A percentile compares a stretch with the other conserved stretches of the same genome.
Evolutionary conservation across 164 flowering plant species (phyloP).

Genomic region (Taxillus chinensis): DNA sequence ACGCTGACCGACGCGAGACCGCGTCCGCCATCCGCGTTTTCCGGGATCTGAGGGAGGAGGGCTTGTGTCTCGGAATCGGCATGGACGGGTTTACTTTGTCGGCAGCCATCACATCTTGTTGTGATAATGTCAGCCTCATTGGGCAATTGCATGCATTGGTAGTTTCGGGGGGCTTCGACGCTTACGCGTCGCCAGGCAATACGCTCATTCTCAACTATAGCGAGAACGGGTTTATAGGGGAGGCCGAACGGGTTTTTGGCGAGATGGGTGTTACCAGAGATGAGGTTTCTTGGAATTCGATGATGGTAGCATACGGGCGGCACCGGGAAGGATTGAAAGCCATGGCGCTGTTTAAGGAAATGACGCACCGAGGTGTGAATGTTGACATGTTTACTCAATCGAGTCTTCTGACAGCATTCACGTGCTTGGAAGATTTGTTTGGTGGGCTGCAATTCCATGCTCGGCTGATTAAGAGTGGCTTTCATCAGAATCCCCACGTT

Average conservation of each 20-base stretch:
- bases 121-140: slow-evolving; percentile 25
- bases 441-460: slow-evolving; percentile 83
- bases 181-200: slow-evolving; percentile 59
- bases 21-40: slow-evolving; percentile 33
- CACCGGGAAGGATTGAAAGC: slow-evolving; percentile 54
- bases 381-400: slow-evolving; percentile 75
- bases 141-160: slow-evolving; percentile 44
- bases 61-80: slow-evolving; percentile 12
- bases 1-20: slow-evolving; percentile 41
- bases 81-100: slow-evolving; percentile 76
- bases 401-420: slow-evolving; percentile 70
- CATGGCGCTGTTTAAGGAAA: slow-evolving; percentile 49
- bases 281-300: slow-evolving; percentile 85
- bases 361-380: slow-evolving; percentile 32
- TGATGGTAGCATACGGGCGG: slow-evolving; percentile 78
- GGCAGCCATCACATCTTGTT: slow-evolving; percentile 40
- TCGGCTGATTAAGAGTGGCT: slow-evolving; percentile 59
- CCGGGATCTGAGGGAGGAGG: slow-evolving; percentile 32
- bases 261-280: slow-evolving; percentile 47
- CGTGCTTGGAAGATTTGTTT: slow-evolving; percentile 40
- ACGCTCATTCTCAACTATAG: slow-evolving; percentile 49
- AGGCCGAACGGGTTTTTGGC: slow-evolving; percentile 42
- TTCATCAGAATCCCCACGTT: slow-evolving; percentile 54
- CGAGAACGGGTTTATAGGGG: slow-evolving; percentile 43
- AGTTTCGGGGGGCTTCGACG: slow-evolving; percentile 38